These are phyloP conservation scores for Solanum dulcamara DNA, from an alignment of 257 asterid genomes.

Conservation along the genomic window DNA sequence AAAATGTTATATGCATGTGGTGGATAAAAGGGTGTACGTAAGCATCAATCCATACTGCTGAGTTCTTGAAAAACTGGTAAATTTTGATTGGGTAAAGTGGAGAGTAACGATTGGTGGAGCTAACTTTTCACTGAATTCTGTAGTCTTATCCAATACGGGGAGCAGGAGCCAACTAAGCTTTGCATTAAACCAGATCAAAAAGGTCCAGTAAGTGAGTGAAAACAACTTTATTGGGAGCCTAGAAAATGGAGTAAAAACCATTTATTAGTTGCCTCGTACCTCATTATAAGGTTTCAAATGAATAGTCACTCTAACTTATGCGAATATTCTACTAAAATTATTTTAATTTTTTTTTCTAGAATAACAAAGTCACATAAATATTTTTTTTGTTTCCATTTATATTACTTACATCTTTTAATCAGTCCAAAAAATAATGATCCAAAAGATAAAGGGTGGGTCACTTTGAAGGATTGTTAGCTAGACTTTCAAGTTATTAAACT, in stretches of 20 bases:
- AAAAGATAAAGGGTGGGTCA: no score
- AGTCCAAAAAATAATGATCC: no score
- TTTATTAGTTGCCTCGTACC: constrained; percentile 18
- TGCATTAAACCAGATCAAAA: constrained; percentile 2
- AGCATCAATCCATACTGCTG: background rate
- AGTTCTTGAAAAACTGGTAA: background rate
- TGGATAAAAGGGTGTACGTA: background rate
- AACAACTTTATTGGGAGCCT: constrained; percentile 8
- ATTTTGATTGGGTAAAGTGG: constrained; percentile 12
- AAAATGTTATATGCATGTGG: background rate
- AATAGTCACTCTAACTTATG: no score
- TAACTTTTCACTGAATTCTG: constrained; percentile 5
- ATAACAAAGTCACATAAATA: no score
- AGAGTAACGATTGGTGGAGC: background rate
- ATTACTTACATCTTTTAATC: no score
- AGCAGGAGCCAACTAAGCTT: constrained; percentile 24
- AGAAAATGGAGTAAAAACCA: constrained; percentile 24
- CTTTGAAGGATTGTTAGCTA: no score
- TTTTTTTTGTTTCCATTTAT: no score
- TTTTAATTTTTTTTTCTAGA: no score
- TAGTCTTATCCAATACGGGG: constrained; percentile 24
- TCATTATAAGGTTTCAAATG: constrained; percentile 11
- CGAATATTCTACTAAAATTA: no score
- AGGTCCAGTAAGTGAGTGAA: background rate
- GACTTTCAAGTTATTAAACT: no score